Base-by-base conservation (phyloP, 139 green algal genomes). In the Pleodorina starrii region DNA sequence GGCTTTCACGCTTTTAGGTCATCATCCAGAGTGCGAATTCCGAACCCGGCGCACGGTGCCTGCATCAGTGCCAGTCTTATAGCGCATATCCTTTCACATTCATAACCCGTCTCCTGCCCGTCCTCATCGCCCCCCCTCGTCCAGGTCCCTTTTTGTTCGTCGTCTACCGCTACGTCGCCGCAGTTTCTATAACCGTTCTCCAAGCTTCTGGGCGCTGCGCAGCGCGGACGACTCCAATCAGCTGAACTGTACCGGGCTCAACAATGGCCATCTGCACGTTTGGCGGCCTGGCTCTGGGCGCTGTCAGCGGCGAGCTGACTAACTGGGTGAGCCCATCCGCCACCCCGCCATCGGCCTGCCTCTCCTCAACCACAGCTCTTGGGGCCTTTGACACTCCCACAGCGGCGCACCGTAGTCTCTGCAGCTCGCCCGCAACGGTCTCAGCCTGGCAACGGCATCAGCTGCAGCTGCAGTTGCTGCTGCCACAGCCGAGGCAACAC, bases 331-430 rank as follows among this genome's bases (percentile, higher is more conserved):
- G 68, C 35, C 68, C 68, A 2, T 46, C 72, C 7, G 36, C 72
- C 72, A 80, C 72, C 21, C 72, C 72, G 12, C 17, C 72, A 21
- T 80, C 72, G 9, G 42, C 72, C 40, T 80, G 72, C 43, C 72
- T 40, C 14, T 80, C 72, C 40, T 51, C 72, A 21, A 80, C 72
- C 17, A 80, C 72, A 57, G 72, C 72, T 14, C 40, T 14, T 14
- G 14, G 19, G 23, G 40, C 40, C 3, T 36, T 11, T 38, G 38
- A 57, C 72, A 80, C 72, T 2, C 72, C 54, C 3, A 66, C 72
- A 59, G 23, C 40, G 6, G 72, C 72, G 2, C 43, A 35, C 7
- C 42, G 17, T 16, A 73, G 63, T 17, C 42, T 73, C n/a, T 6
- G 16, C 63, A 73, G n/a, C 63, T 73, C 63, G 29, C n/a, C n/a